These are phyloP conservation scores for Asclepias syriaca DNA, from an alignment of 257 asterid genomes.

Conservation along the genomic window DNA sequence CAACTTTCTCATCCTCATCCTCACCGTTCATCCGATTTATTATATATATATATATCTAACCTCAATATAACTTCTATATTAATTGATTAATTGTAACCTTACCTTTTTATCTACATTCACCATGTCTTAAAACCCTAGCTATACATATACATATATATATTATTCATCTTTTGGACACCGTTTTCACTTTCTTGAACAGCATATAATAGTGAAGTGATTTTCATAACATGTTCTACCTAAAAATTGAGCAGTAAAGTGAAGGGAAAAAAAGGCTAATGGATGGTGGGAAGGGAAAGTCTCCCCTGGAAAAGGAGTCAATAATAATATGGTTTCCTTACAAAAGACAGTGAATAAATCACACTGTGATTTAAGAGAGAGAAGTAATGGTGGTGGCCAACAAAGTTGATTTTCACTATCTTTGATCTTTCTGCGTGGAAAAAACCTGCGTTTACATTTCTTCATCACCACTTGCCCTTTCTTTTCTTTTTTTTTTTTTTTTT, in stretches of 20 bases:
- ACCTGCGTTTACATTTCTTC: conserved; percentile 6
- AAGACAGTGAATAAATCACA: conserved; percentile 18
- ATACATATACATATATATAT: no score
- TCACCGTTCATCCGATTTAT: conserved; percentile 10
- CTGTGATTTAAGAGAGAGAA: conserved; percentile 14
- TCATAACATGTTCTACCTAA: no score
- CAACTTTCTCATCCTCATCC: conserved; percentile 9
- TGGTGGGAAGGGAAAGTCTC: conserved; percentile 13
- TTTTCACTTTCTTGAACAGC: no score
- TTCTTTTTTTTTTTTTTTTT: no score
- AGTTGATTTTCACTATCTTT: conserved; percentile 14
- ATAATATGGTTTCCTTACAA: conserved; percentile 25
- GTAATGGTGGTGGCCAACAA: conserved; percentile 27
- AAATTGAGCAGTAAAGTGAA: no score
- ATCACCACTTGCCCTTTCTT: conserved; percentile 6
- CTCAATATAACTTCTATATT: no score
- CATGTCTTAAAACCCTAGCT: no score
- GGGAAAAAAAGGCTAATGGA: neutral
- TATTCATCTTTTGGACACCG: no score
- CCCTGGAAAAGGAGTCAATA: conserved; percentile 15
- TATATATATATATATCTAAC: no score
- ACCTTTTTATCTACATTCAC: neutral
- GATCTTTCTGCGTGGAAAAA: conserved; percentile 27
- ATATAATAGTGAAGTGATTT: no score
- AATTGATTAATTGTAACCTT: neutral